Percentiles rank a stretch among this genome's conserved stretches.
phyloP scores from a whole-genome alignment of 768 basidiomycete genomes.

The Hericium rajendrae region DNA sequence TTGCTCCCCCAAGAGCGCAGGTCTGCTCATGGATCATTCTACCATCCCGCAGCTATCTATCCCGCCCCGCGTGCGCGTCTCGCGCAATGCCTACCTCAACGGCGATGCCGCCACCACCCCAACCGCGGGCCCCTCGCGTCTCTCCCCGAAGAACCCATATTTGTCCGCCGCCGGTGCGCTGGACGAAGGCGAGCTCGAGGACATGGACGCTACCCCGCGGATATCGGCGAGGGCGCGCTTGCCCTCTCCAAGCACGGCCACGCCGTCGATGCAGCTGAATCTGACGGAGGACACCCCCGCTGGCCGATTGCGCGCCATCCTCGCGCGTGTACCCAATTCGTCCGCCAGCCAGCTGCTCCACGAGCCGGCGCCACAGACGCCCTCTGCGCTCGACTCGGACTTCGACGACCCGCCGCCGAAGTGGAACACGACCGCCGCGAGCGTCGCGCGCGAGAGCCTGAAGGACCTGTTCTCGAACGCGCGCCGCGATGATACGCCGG shows the following conservation, averaged over 20 bases:
- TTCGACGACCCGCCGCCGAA: slow-evolving; percentile 11
- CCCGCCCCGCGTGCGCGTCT: neutral
- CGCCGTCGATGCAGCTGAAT: neutral
- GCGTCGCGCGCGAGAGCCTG: slow-evolving; percentile 10
- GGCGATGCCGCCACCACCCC: neutral
- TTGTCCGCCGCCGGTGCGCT: neutral
- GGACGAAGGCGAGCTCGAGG: slow-evolving; percentile 9
- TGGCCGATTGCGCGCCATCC: slow-evolving; percentile 11
- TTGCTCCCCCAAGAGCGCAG: no score
- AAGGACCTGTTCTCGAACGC: slow-evolving; percentile 10
- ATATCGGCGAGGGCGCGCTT: slow-evolving; percentile 9
- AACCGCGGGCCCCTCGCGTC: neutral
- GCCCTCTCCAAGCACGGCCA: slow-evolving; percentile 5
- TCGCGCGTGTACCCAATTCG: slow-evolving; percentile 7
- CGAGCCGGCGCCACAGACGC: slow-evolving; percentile 9
- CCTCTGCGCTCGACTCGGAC: slow-evolving; percentile 14
- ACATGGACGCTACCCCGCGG: slow-evolving; percentile 11
- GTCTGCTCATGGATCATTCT: neutral
- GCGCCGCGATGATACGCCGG: slow-evolving; percentile 8
- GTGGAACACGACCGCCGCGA: slow-evolving; percentile 3
- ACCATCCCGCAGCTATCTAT: neutral
- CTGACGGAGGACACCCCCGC: slow-evolving; percentile 9
- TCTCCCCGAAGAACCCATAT: neutral
- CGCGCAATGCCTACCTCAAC: neutral
- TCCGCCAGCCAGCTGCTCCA: slow-evolving; percentile 8